Evolutionary conservation across 345 rosid species (phyloP).

Genomic region (Camelina sativa): DNA sequence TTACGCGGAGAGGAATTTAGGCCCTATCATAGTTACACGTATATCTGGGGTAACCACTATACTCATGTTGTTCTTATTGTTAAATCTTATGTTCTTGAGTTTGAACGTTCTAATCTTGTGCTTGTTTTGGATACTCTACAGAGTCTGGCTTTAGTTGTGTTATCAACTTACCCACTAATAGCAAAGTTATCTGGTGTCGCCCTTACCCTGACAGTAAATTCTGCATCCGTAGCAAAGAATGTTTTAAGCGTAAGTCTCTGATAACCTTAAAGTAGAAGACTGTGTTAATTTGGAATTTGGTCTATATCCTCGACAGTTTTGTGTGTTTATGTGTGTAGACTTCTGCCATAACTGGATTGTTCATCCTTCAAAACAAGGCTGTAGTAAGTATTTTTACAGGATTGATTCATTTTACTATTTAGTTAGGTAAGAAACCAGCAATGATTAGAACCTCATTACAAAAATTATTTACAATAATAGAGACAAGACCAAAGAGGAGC

Average conservation of each 20-base stretch:
- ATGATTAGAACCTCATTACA: background rate
- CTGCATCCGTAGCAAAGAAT: conserved; percentile 71
- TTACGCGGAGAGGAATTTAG: conserved; percentile 62
- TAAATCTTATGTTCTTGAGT: conserved; percentile 2
- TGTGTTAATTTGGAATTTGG: background rate
- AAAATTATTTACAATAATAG: conserved; percentile 30
- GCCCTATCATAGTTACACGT: conserved; percentile 61
- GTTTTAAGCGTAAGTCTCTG: conserved; percentile 61
- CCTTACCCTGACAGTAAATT: conserved; percentile 57
- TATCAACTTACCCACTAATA: conserved; percentile 69
- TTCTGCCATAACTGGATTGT: conserved; percentile 59
- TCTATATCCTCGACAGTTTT: conserved; percentile 1
- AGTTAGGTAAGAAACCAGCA: background rate
- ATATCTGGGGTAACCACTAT: conserved; percentile 62
- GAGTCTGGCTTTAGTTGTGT: conserved; percentile 57
- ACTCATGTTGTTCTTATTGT: background rate
- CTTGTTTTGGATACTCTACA: conserved; percentile 44
- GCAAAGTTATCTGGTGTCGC: conserved; percentile 69
- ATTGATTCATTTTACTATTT: background rate
- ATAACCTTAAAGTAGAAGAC: background rate
- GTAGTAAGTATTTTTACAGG: conserved; percentile 50
- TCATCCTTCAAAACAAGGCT: conserved; percentile 66
- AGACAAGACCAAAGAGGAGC: conserved; percentile 68
- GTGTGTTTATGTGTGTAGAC: conserved; percentile 39
- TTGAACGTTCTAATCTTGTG: conserved; percentile 23